Evolutionary conservation across 164 flowering plant genomes (phyloP), one percentile per base, ranked within the genome.

Genomic region (Kalanchoe fedtschenkoi): DNA sequence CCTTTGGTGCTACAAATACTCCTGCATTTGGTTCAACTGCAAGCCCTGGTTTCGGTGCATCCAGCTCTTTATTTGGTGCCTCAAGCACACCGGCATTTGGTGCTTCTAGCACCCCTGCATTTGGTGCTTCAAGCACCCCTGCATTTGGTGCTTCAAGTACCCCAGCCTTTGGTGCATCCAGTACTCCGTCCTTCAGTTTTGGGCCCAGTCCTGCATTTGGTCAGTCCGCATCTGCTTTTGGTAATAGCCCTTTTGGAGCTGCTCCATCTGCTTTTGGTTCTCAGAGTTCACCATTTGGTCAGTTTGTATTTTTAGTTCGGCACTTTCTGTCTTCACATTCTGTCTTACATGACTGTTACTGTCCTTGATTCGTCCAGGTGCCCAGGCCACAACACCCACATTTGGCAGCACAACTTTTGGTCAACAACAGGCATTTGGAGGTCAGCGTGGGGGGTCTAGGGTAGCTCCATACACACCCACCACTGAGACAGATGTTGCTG

Each of bases 401-500:
- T 83, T 88, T 76, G 91, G 87, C 19, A 75, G 64, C 66, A 41
- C 80, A 38, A 78, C 73, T 57, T 81, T 85, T 78, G 87, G 86
- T 32, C 90, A 83, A 68, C 57, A 85, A 61, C 47, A 43, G 47
- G 68, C 69, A 65, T 80, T 87, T 73, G 93, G 86, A 15, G 83
- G 78, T 37, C 91, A 83, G 68, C 89, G 83, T 60, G 89, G 84
- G 39, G 98, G 99, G 57, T 87, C 82, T 71, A 75, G 99, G 66
- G 82, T 81, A 28, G 75, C 83, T 22, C 43, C 91, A 47, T 95
- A 83, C 75, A 53, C 83, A 29, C 74, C 86, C 29, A 87, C 95
- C 32, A 54, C 83, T 44, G 99, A 90, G 65, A 72, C 73, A 41
- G 97, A 88, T 70, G 71, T 73, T 32, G 78, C 72, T 68, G 66